phyloP scores from a whole-genome alignment of 345 rosid species.

The Geranium brycei region DNA sequence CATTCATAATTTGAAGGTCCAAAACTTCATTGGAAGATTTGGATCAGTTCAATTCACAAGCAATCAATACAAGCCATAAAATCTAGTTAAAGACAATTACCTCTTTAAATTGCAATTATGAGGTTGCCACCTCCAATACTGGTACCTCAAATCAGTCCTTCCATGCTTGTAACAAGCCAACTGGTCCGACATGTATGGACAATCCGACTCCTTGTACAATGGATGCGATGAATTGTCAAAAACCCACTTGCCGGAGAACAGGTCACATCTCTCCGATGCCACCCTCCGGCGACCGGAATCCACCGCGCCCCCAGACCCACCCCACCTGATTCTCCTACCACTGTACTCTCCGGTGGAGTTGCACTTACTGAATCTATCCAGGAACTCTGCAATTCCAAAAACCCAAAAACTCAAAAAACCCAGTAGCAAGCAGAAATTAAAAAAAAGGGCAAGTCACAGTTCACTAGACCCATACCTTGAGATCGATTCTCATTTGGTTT shows the following conservation, averaged over 20 bases:
- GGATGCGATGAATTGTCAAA: slow-evolving; percentile 65
- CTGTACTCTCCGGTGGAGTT: slow-evolving; percentile 56
- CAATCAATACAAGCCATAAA: neutral
- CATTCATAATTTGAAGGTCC: neutral
- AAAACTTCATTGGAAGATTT: neutral
- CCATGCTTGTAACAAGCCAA: slow-evolving; percentile 94
- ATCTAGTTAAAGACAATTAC: slow-evolving; percentile 12
- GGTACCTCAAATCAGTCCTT: slow-evolving; percentile 64
- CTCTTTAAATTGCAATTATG: slow-evolving; percentile 70
- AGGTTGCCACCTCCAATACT: slow-evolving; percentile 96
- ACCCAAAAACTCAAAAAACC: neutral
- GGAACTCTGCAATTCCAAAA: slow-evolving; percentile 28
- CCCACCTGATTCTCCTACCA: slow-evolving; percentile 54
- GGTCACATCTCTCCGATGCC: slow-evolving; percentile 46
- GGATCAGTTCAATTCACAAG: neutral
- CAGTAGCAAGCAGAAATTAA: neutral
- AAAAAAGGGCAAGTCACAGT: neutral
- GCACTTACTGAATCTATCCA: slow-evolving; percentile 77
- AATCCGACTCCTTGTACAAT: slow-evolving; percentile 61
- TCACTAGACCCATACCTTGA: slow-evolving; percentile 26
- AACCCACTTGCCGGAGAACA: slow-evolving; percentile 84
- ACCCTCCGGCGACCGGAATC: slow-evolving; percentile 20
- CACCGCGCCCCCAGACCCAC: slow-evolving; percentile 10
- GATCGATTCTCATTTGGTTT: slow-evolving; percentile 41
- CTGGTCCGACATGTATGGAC: slow-evolving; percentile 98